Evolutionary conservation across 2,329 filamentous ascomycete species (phyloP).

Genomic region (Colletotrichum orbiculare): DNA sequence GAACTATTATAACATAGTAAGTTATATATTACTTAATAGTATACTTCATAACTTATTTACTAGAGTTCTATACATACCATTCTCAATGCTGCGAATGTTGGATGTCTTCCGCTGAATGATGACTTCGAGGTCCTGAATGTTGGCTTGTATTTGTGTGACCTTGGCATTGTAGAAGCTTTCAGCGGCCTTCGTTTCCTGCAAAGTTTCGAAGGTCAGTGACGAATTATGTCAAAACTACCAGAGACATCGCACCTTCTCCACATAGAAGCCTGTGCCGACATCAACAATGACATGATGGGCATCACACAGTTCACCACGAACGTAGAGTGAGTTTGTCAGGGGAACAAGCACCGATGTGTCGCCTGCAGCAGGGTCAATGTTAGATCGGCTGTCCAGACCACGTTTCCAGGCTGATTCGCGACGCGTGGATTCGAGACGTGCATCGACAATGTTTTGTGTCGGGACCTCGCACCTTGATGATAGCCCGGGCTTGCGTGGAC

Average conservation of each 20-base stretch:
- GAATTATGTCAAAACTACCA: neutral
- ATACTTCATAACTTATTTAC: neutral
- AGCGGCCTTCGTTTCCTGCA: slow-evolving; percentile 57
- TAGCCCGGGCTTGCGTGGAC: slow-evolving; percentile 63
- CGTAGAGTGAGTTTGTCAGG: slow-evolving; percentile 93
- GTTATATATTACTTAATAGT: neutral
- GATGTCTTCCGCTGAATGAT: slow-evolving; percentile 79
- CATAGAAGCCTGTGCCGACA: slow-evolving; percentile 92
- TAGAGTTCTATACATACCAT: slow-evolving; percentile 65
- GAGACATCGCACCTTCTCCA: slow-evolving; percentile 79
- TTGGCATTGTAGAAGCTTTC: slow-evolving; percentile 68
- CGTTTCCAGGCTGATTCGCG: neutral
- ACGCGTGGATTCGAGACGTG: no score
- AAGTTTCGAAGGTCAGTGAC: neutral
- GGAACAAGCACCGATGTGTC: slow-evolving; percentile 82
- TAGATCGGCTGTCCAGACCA: neutral
- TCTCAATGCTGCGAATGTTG: slow-evolving; percentile 88
- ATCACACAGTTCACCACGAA: slow-evolving; percentile 82
- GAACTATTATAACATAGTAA: slow-evolving; percentile 43
- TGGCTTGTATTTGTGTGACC: slow-evolving; percentile 62
- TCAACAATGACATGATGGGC: slow-evolving; percentile 87
- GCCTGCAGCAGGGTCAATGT: slow-evolving; percentile 2
- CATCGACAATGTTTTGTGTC: no score
- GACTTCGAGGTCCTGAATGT: slow-evolving; percentile 66
- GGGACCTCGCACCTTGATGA: slow-evolving; percentile 43